Conservation (phyloP, 1,284 basidiomycete species). For the Coniferiporia sulphurascens region DNA sequence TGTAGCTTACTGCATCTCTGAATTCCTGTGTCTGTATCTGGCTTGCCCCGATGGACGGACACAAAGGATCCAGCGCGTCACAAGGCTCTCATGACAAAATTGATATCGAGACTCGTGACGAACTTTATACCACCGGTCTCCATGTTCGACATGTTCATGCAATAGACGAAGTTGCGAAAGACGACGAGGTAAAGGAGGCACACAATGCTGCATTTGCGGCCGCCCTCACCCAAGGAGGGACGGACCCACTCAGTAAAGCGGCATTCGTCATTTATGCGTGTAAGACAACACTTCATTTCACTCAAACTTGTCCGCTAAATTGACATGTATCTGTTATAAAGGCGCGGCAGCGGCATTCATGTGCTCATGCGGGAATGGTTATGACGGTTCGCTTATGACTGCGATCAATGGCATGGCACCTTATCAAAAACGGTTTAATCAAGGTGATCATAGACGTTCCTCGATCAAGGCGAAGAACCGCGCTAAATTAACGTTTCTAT, state of each 20-base stretch:
- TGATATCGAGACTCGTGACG: constrained; percentile 6
- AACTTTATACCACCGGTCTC: neutral
- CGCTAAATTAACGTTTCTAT: neutral
- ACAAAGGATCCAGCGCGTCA: too few relatives aligned
- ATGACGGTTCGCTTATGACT: constrained; percentile 21
- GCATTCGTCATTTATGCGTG: constrained; percentile 21
- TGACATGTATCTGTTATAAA: neutral
- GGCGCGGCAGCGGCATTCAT: constrained; percentile 19
- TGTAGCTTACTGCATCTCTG: too few relatives aligned
- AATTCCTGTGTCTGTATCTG: too few relatives aligned
- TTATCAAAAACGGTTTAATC: constrained; percentile 12
- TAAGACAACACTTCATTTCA: constrained; percentile 7
- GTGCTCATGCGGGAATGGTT: constrained; percentile 20
- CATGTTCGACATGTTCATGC: neutral
- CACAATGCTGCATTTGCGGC: constrained; percentile 12
- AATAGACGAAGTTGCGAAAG: neutral
- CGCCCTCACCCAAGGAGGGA: constrained; percentile 16
- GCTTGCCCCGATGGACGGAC: too few relatives aligned
- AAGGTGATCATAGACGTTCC: constrained; percentile 5
- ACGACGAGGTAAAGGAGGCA: constrained; percentile 12
- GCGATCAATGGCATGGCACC: constrained; percentile 21
- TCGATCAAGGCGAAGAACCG: neutral
- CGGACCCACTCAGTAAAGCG: constrained; percentile 15
- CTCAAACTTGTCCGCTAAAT: neutral
- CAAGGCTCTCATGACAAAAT: constrained; percentile 1